Conservation (phyloP, 306 rosid genomes). For the Styphnolobium japonicum region DNA sequence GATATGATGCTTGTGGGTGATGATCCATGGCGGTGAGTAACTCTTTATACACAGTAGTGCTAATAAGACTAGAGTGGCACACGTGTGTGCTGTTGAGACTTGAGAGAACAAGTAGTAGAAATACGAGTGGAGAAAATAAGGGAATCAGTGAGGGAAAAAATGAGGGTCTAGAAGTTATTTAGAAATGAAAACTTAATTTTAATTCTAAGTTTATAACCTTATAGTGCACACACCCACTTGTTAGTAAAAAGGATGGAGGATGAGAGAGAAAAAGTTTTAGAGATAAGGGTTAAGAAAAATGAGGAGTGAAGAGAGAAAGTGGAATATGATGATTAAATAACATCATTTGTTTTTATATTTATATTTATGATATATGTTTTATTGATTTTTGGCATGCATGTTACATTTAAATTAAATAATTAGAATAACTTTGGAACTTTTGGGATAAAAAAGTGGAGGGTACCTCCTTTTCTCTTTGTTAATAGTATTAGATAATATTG, state of each 20-base stretch:
- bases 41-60: neutral
- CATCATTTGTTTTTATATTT: neutral
- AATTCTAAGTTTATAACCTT: neutral
- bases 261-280: neutral
- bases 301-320: neutral
- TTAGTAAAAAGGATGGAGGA: neutral
- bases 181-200: neutral
- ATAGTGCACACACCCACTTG: neutral
- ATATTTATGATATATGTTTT: neutral
- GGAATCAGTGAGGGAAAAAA: neutral
- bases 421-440: neutral
- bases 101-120: neutral
- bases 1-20: conserved; percentile 94
- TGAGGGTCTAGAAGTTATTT: neutral
- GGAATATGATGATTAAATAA: neutral
- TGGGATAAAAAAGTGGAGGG: neutral
- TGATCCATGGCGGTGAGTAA: conserved; percentile 85
- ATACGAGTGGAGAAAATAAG: neutral
- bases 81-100: neutral
- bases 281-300: neutral
- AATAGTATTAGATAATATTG: conserved; percentile 26
- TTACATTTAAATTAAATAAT: neutral
- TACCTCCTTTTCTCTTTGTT: conserved; percentile 30
- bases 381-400: neutral
- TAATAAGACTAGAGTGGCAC: too few species aligned